Base-by-base conservation (phyloP, 257 asterid genomes). In the Solanum piurae region DNA sequence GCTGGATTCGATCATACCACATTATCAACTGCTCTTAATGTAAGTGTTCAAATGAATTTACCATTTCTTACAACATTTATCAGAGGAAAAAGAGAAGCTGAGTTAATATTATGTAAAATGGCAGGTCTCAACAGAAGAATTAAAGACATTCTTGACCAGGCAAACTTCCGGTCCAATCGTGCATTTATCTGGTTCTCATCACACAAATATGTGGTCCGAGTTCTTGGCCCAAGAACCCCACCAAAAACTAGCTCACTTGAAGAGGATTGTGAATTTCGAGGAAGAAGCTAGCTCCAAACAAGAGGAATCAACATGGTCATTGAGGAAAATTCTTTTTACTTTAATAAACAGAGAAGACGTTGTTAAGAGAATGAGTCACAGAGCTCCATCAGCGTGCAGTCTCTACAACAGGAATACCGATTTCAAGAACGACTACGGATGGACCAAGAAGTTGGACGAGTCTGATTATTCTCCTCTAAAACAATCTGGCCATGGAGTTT, bases 361-460 rank as follows among this genome's bases (percentile, higher is more conserved):
- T 76, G 60, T 76, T 34, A 12, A 76, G 4, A n/a, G 34, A 76
- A 5, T 40, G 58, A 3, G 12, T 38, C 83, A 76, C 0, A 91
- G 86, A 75, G 95, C 93, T 3, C 95, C 96, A 0, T 94, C 93
- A 5, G 37, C 98, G 4, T 95, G 90, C 86, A 97, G 95, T 90
- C 76, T 97, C 80, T 94, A 90, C 49, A 92, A 91, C 8, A 71
- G 90, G 36, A 90, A 91, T 21, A 90, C 97, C 21, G 93, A 93
- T 83, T 95, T 93, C 91, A 38, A 87, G 88, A 95, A 95, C 55
- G 83, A 94, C 10, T 95, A 94, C 2, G 98, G 99, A 1, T 95
- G 92, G 94, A 97, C 94, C 91, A 69, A 87, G 60, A 98, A 95
- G 0, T 86, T 97, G 89, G 94, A 93, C 7, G 92, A 93, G 82